Percentiles rank a stretch among this genome's conserved stretches.
These are phyloP conservation scores for Cordyceps militaris DNA, from an alignment of 2,329 filamentous ascomycete genomes.

Conservation along the genomic window DNA sequence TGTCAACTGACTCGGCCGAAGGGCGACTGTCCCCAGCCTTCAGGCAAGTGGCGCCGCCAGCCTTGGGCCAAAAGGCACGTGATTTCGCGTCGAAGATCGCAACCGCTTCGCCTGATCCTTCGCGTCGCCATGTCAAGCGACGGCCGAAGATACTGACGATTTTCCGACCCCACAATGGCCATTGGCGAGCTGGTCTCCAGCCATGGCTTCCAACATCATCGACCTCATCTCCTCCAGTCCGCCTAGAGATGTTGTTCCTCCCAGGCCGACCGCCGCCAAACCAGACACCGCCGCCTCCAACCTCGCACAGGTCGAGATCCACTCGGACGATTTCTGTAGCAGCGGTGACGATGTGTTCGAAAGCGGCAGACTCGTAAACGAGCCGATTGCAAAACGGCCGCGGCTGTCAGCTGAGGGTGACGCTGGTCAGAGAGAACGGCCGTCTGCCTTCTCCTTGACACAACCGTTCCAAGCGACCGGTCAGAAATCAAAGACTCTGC, in stretches of 20 bases:
- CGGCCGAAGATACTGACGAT: not conserved
- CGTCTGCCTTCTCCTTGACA: not conserved
- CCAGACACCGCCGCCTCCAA: not conserved
- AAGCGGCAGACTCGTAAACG: not conserved
- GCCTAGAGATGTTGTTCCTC: not conserved
- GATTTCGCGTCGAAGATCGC: not conserved
- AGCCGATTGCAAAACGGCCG: not conserved
- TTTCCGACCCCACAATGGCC: not conserved
- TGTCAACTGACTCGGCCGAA: no score
- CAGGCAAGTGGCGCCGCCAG: no score
- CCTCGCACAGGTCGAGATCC: not conserved
- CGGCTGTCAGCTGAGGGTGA: not conserved
- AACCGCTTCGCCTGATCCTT: not conserved
- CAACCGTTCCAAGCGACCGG: not conserved
- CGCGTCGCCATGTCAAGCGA: not conserved
- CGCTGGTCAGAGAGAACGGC: not conserved
- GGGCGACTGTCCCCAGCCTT: no score
- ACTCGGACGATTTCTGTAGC: conserved; percentile 10
- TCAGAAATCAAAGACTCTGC: not conserved
- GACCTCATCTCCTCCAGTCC: conserved; percentile 33
- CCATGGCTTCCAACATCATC: conserved; percentile 29
- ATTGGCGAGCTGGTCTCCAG: conserved; percentile 3
- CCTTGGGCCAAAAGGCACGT: not conserved
- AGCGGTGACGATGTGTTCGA: not conserved
- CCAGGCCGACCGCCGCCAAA: not conserved